Base-by-base conservation (phyloP, 2,329 filamentous ascomycete genomes). In the Volutella citrinella region DNA sequence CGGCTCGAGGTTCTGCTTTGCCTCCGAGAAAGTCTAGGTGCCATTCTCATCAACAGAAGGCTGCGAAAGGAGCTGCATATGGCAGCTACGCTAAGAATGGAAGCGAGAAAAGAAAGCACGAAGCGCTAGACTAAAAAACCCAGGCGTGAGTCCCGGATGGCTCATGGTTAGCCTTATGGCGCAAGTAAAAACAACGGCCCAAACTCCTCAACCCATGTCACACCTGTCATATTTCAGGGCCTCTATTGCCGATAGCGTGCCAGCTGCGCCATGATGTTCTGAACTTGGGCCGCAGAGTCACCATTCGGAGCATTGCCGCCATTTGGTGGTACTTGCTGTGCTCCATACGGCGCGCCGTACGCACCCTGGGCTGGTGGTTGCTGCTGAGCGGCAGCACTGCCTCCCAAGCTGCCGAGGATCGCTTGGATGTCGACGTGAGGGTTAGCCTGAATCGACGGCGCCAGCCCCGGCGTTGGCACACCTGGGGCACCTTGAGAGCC, bases 181-280 rank as follows among this genome's bases (percentile, higher is more conserved):
- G n/a, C 25, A 27, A 27, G 27, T 18, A 27, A 21, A 20, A 28
- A 19, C 19, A 32, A 38, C 29, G 16, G n/a, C n/a, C n/a, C 19
- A 14, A 16, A n/a, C 14, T 39, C 15, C 28, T 19, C 16, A 19
- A 5, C 19, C 16, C 28, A 27, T 18, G 17, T 5, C 25, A 30
- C 30, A 32, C 32, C 11, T 7, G 10, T 19, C 12, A 12, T 7
- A 7, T 12, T 11, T 30, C 16, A 12, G 16, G 6, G 16, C 7
- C 7, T 7, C 20, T 12, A 78, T 54, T 80, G 74, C 43, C 80
- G 71, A 52, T 78, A 83, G 48, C 75, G 78, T 28, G 81, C 76
- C 39, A 88, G 64, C 50, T 86, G 80, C 11, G 82, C 80, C 76
- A 89, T 84, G 32, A 89, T 86, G 49, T 85, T 83, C 55, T 83